Conservation (phyloP, 2,329 filamentous ascomycete species). For the Penicillium sp. region DNA sequence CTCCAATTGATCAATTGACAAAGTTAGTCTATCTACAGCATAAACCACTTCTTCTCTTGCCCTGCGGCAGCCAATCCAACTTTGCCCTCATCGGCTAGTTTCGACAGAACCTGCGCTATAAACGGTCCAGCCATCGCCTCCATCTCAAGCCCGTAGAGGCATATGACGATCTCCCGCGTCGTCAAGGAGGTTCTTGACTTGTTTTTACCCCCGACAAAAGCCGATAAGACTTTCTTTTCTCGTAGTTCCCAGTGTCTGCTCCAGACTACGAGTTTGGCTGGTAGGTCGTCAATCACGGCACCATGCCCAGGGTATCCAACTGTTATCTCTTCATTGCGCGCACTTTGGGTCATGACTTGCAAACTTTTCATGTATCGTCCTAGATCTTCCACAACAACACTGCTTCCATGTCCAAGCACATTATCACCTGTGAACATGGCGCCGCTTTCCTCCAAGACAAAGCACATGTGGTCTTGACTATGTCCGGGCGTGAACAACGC, state of each 20-base stretch:
- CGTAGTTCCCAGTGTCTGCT: slow-evolving; percentile 3
- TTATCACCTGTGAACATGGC: slow-evolving; percentile 8
- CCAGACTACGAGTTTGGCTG: not conserved
- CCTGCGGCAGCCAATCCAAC: not conserved
- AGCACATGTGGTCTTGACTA: slow-evolving; percentile 7
- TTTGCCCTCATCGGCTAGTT: slow-evolving; percentile 1
- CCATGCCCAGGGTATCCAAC: slow-evolving; percentile 7
- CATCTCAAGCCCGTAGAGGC: not conserved
- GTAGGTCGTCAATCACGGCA: slow-evolving; percentile 4
- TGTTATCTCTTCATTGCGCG: not conserved
- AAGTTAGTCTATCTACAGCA: not conserved
- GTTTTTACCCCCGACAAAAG: not conserved
- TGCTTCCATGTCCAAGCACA: slow-evolving; percentile 6
- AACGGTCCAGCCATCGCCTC: slow-evolving; percentile 1
- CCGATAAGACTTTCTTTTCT: slow-evolving; percentile 1
- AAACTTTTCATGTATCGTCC: slow-evolving; percentile 3
- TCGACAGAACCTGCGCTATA: slow-evolving; percentile 1
- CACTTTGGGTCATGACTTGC: not conserved
- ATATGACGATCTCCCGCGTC: not conserved
- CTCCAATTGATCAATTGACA: not conserved
- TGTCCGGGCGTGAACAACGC: slow-evolving; percentile 6
- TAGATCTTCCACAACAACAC: slow-evolving; percentile 6
- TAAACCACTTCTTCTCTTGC: slow-evolving; percentile 4
- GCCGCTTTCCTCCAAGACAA: slow-evolving; percentile 1
- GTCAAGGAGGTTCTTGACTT: not conserved